Evolutionary conservation across 441 rosid genomes (phyloP).

Genomic region (Brassica balearica): DNA sequence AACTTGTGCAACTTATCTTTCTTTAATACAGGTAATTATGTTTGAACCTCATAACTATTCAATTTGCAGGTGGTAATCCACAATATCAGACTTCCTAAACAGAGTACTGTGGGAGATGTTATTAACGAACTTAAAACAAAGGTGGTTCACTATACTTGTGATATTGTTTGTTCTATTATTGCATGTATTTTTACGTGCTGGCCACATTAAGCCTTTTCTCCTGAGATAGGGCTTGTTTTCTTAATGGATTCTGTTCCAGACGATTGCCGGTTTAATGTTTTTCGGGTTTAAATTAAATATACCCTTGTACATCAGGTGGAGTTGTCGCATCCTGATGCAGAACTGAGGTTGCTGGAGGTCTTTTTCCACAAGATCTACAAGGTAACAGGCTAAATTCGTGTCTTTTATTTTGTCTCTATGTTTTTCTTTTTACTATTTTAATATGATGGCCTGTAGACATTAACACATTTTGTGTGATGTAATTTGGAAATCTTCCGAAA

Average conservation of each 20-base stretch:
- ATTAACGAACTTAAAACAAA: constrained; percentile 84
- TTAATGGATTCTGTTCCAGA: constrained; percentile 1
- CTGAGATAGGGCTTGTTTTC: constrained; percentile 11
- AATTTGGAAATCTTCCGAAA: constrained; percentile 19
- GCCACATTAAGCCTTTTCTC: constrained; percentile 6
- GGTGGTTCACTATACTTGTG: constrained; percentile 49
- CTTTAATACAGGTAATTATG: not conserved
- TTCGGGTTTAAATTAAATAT: constrained; percentile 7
- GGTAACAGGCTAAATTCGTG: constrained; percentile 50
- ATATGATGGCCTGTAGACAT: constrained; percentile 4
- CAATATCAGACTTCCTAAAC: constrained; percentile 93
- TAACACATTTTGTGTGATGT: not conserved
- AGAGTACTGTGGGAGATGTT: constrained; percentile 93
- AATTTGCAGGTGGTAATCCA: constrained; percentile 76
- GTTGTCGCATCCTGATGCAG: constrained; percentile 85
- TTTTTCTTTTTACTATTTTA: not conserved
- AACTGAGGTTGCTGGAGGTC: constrained; percentile 92
- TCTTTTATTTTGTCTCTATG: not conserved
- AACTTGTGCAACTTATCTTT: constrained; percentile 14
- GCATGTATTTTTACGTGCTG: constrained; percentile 11
- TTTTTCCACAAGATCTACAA: constrained; percentile 95
- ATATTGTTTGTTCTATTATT: constrained; percentile 20
- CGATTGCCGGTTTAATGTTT: constrained; percentile 3
- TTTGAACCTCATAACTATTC: constrained; percentile 20
- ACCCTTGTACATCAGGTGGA: constrained; percentile 68